phyloP scores from a whole-genome alignment of 345 rosid genomes.

The Populus nigra region DNA sequence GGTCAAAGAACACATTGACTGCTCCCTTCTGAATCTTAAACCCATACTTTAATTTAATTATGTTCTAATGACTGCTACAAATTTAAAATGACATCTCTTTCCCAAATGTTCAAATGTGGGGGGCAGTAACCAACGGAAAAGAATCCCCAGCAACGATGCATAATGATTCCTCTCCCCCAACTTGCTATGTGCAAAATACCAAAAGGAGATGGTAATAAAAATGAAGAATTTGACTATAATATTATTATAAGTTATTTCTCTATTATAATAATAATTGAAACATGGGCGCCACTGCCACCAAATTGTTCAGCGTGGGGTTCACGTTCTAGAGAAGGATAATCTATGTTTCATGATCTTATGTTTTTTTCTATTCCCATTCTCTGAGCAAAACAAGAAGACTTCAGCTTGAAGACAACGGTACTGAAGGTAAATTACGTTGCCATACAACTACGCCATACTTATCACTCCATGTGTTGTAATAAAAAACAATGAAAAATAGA shows the following conservation, averaged over 20 bases:
- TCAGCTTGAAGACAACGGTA: conserved; percentile 5
- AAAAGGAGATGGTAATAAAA: neutral
- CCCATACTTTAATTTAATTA: neutral
- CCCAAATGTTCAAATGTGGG: neutral
- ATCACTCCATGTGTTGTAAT: neutral
- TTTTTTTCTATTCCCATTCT: neutral
- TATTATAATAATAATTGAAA: neutral
- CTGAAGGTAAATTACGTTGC: neutral
- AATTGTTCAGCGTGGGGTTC: conserved; percentile 21
- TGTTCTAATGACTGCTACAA: neutral
- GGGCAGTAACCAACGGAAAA: neutral
- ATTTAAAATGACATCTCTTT: neutral
- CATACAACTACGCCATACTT: neutral
- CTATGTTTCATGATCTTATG: neutral
- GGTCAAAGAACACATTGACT: neutral
- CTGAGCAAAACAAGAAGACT: neutral
- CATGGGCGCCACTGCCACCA: conserved; percentile 8
- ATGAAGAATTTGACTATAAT: neutral
- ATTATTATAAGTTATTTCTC: neutral
- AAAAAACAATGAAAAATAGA: too few species aligned
- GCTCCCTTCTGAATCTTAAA: neutral
- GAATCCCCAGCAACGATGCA: neutral
- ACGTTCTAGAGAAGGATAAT: conserved; percentile 1
- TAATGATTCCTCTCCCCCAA: neutral
- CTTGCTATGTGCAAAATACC: neutral